A percentile compares a stretch with the other conserved stretches of the same genome.
These are phyloP conservation scores for Porcisia deanei DNA, from an alignment of 208 protist genomes.

Conservation along the genomic window DNA sequence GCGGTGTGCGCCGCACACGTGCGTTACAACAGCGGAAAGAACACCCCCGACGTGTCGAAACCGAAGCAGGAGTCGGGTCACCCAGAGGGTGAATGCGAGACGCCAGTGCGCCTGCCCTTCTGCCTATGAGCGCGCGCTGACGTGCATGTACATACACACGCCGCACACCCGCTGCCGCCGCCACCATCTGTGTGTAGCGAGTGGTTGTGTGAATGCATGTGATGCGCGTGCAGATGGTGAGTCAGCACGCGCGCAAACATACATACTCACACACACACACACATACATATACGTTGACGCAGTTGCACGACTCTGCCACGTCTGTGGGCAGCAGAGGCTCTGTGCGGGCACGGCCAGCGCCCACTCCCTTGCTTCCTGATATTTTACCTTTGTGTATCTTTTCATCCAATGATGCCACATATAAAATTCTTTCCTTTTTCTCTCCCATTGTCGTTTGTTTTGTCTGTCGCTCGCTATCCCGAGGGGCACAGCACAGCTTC, in stretches of 20 bases:
- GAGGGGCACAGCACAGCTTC: no score
- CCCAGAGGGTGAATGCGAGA: constrained; percentile 2
- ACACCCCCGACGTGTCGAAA: background rate
- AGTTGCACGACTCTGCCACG: no score
- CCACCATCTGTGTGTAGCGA: background rate
- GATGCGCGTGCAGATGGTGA: background rate
- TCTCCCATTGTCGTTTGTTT: background rate
- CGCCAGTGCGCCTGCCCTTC: constrained; percentile 23
- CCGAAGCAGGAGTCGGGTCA: constrained; percentile 10
- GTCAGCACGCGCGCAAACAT: no score
- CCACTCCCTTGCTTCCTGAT: background rate
- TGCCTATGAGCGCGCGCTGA: constrained; percentile 4
- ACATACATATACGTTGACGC: background rate
- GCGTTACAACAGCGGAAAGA: constrained; percentile 20
- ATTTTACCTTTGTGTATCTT: background rate
- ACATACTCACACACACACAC: no score
- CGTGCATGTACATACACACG: background rate
- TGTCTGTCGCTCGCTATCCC: no score
- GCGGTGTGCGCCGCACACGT: constrained; percentile 20
- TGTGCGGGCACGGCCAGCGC: no score
- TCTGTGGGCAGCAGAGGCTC: no score
- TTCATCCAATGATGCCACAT: background rate
- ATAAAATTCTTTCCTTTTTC: background rate
- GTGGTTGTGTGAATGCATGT: background rate
- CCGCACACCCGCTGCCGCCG: background rate